Conservation (phyloP, 306 rosid species). For the Malus orientalis region DNA sequence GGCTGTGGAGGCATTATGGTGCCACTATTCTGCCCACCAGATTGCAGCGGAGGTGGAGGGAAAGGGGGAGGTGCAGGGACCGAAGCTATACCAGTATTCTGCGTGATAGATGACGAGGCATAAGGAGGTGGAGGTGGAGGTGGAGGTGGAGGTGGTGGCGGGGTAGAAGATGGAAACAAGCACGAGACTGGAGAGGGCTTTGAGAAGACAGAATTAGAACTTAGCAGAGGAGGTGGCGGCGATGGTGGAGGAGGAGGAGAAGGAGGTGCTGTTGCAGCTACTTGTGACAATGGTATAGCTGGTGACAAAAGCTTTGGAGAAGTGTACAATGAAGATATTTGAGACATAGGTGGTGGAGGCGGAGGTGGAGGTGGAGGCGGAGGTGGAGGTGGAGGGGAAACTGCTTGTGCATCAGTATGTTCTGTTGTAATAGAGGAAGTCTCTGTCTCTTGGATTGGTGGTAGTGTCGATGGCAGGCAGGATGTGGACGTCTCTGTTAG, state of each 20-base stretch:
- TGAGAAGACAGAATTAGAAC: neutral
- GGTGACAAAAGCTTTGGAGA: conserved; percentile 1
- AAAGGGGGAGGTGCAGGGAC: conserved; percentile 49
- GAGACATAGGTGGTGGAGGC: conserved; percentile 9
- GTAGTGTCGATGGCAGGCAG: conserved; percentile 26
- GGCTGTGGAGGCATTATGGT: conserved; percentile 11
- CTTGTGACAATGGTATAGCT: conserved; percentile 8
- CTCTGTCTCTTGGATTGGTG: conserved; percentile 28
- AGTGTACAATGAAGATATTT: neutral
- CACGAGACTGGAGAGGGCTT: conserved; percentile 2
- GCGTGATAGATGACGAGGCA: conserved; percentile 10
- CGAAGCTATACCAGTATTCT: conserved; percentile 6
- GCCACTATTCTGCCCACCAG: conserved; percentile 16
- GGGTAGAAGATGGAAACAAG: neutral
- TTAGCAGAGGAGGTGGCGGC: conserved; percentile 1
- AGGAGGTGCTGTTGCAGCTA: conserved; percentile 15
- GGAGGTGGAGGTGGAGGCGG: neutral
- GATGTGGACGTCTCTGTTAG: conserved; percentile 35
- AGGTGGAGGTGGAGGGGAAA: conserved; percentile 10
- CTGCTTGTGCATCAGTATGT: conserved; percentile 24
- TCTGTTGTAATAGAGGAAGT: conserved; percentile 15
- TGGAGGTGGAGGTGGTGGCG: conserved; percentile 12
- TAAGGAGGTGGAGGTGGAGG: neutral
- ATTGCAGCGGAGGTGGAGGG: neutral
- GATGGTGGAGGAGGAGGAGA: conserved; percentile 21